phyloP scores from a whole-genome alignment of 2,329 filamentous ascomycete genomes.

The Talaromyces funiculosus region DNA sequence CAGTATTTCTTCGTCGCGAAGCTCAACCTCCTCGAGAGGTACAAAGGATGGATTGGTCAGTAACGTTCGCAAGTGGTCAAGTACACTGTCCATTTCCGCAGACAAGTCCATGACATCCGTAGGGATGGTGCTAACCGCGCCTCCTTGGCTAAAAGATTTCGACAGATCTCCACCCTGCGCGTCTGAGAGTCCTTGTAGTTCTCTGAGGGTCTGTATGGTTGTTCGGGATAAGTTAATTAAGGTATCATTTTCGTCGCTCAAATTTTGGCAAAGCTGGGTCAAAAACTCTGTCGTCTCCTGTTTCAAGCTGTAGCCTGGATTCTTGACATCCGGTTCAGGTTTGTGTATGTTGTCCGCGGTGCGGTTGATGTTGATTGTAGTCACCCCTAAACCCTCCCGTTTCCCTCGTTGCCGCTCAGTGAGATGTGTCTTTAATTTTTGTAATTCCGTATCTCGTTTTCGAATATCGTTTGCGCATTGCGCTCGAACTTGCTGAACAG shows the following conservation, averaged over 20 bases:
- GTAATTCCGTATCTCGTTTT: conserved; percentile 82
- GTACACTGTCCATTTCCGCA: conserved; percentile 65
- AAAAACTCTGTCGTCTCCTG: conserved; percentile 89
- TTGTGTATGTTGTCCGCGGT: conserved; percentile 30
- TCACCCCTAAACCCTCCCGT: conserved; percentile 49
- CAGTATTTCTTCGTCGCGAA: conserved; percentile 86
- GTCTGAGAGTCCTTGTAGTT: conserved; percentile 48
- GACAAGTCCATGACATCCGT: conserved; percentile 64
- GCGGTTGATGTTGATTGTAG: conserved; percentile 44
- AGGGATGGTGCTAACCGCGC: conserved; percentile 43
- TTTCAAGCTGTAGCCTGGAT: conserved; percentile 62
- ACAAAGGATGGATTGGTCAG: conserved; percentile 96
- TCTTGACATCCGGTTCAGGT: conserved; percentile 43
- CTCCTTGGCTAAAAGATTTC: conserved; percentile 19
- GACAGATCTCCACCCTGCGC: conserved; percentile 22
- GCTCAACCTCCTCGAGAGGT: conserved; percentile 84
- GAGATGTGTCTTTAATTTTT: conserved; percentile 81
- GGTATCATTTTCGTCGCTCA: conserved; percentile 89
- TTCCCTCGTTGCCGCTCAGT: conserved; percentile 59
- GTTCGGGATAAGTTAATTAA: conserved; percentile 66
- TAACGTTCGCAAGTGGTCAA: conserved; percentile 75
- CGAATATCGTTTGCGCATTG: conserved; percentile 87
- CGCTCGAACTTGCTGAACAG: conserved; percentile 75
- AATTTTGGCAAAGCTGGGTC: conserved; percentile 70
- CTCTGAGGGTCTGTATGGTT: conserved; percentile 64